Base-by-base conservation (phyloP, 2,329 filamentous ascomycete species). In the Apiospora koreana region DNA sequence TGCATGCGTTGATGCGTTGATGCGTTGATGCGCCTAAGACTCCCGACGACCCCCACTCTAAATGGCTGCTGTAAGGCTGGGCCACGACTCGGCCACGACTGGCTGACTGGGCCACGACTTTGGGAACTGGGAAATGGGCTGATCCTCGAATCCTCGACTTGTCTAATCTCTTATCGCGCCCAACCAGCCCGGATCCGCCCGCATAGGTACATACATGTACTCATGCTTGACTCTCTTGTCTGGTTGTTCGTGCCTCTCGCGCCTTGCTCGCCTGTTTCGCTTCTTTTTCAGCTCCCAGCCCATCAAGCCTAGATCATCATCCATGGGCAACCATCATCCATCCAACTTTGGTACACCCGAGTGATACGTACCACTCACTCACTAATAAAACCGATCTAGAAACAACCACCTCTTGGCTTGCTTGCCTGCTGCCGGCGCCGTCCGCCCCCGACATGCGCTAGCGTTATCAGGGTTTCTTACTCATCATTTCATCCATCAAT, bases 181-280 rank as follows among this genome's bases (percentile, higher is more conserved):
- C 45, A 23, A 9, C 45, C 46, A 50, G 23, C 28, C 54, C 54
- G 54, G 54, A 31, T 62, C 54, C 54, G 54, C 54, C 54, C 54
- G 54, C 31, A 35, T 43, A 43, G 42, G 42, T 43, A 38, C 35
- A 5, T 38, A 10, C 9, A 8, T 41, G 9, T 2, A 9, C 38
- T 8, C 38, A 41, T 54, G 31, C 25, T n/a, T n/a, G n/a, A 54
- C 25, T 58, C 28, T 18, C 50, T 35, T 2, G 16, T 21, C 50
- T 35, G 28, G 28, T 12, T 31, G 48, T 16, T 18, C 48, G 10
- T 23, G 3, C 14, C 48, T 18, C 7, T 58, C 28, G 28, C 28
- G 48, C 48, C 48, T 54, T 35, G 25, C 50, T 58, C 50, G 50
- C 50, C 50, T 35, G 50, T 58, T 58, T 58, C 50, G 50, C 50